Evolutionary conservation across 164 flowering plant genomes (phyloP).

Genomic region (Litsea cubeba): DNA sequence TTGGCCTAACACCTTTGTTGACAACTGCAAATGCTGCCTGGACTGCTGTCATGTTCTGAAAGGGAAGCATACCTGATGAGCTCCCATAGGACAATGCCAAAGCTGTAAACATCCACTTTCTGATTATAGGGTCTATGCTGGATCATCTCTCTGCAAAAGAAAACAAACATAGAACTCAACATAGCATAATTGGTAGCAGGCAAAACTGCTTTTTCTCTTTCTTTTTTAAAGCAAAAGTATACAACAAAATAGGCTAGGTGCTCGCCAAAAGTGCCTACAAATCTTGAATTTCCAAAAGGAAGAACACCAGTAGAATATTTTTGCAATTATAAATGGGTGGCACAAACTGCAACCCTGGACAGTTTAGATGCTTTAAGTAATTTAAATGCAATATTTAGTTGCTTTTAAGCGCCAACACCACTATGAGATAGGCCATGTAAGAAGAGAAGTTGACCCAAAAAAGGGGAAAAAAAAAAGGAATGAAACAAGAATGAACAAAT

Average conservation of each 20-base stretch:
- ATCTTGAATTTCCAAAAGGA: not conserved
- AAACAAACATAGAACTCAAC: not conserved
- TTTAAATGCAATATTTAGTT: no score
- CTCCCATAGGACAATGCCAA: conserved; percentile 94
- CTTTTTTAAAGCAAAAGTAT: no score
- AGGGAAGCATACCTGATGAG: conserved; percentile 84
- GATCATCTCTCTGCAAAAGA: conserved; percentile 79
- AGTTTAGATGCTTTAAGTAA: no score
- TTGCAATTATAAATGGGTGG: not conserved
- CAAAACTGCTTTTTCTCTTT: not conserved
- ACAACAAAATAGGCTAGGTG: not conserved
- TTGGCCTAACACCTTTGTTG: conserved; percentile 73
- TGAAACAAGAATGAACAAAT: not conserved
- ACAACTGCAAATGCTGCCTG: conserved; percentile 97
- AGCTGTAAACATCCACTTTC: conserved; percentile 91
- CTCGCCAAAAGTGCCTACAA: not conserved
- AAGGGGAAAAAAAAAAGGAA: no score
- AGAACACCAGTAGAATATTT: not conserved
- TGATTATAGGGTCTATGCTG: conserved; percentile 89
- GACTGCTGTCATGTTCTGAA: conserved; percentile 89
- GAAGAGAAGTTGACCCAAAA: no score
- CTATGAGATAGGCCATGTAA: no score
- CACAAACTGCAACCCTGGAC: not conserved
- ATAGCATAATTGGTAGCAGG: not conserved
- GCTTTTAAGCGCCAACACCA: no score